These are phyloP conservation scores for Coccomyxa subellipsoidea DNA, from an alignment of 163 green algal species.

Conservation along the genomic window DNA sequence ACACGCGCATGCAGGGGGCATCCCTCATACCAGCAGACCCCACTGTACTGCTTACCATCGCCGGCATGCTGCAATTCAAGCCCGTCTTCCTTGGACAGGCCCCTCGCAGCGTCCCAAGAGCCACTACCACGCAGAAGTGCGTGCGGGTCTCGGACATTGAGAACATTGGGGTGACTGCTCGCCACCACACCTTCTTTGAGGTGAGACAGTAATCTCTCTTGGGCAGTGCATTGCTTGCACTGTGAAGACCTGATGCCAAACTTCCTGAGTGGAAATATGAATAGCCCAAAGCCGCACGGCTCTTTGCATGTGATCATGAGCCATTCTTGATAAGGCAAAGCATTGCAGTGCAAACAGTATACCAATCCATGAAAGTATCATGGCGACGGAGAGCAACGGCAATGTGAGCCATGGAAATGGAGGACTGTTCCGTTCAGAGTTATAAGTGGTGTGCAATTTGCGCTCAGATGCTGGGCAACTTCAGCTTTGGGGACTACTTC, in stretches of 20 bases:
- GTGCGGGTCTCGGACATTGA: conserved; percentile 96
- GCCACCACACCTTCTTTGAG: conserved; percentile 88
- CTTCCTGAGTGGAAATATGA: too few relatives aligned
- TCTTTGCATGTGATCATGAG: too few relatives aligned
- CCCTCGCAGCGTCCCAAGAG: conserved; percentile 51
- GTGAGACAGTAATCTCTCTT: neutral
- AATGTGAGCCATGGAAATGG: too few relatives aligned
- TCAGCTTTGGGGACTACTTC: conserved; percentile 98
- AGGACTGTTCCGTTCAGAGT: neutral
- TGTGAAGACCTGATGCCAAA: too few relatives aligned
- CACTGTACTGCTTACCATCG: conserved; percentile 94
- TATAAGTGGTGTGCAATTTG: neutral
- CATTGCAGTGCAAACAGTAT: too few relatives aligned
- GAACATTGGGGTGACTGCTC: conserved; percentile 89
- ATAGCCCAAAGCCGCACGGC: too few relatives aligned
- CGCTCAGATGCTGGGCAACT: conserved; percentile 94
- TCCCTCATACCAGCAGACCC: conserved; percentile 91
- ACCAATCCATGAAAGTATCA: too few relatives aligned
- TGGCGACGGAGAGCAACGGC: too few relatives aligned
- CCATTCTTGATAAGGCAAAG: too few relatives aligned
- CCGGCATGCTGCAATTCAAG: conserved; percentile 98
- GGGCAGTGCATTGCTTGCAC: neutral
- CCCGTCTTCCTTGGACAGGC: conserved; percentile 89
- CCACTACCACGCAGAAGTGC: conserved; percentile 94
- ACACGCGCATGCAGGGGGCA: conserved; percentile 64